Evolutionary conservation across 1,139 yeast genomes (phyloP).

Genomic region (Saccharomyces hybrid): DNA sequence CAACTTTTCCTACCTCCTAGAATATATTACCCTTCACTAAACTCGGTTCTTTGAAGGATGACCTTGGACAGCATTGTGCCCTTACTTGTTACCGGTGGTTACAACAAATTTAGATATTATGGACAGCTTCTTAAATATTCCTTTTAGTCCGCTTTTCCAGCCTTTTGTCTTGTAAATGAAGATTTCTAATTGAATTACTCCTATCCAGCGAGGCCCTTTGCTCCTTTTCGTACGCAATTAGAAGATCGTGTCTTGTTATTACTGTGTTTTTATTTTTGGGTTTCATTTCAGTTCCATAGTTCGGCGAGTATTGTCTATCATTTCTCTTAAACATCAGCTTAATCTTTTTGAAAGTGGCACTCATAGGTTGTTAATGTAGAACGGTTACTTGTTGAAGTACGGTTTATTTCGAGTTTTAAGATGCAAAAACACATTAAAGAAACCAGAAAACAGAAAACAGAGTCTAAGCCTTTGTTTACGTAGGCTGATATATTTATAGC

Average conservation of each 20-base stretch:
- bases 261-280: neutral
- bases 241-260: slow-evolving; percentile 3
- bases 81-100: too few relatives aligned
- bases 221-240: neutral
- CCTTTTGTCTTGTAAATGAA: neutral
- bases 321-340: neutral
- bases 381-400: too few relatives aligned
- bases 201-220: slow-evolving; percentile 1
- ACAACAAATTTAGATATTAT: too few relatives aligned
- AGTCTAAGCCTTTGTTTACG: neutral
- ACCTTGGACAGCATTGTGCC: too few relatives aligned
- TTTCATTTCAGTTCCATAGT: neutral
- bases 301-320: neutral
- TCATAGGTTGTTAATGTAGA: neutral
- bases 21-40: too few relatives aligned
- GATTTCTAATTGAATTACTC: neutral
- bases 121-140: too few relatives aligned
- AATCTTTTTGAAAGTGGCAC: neutral
- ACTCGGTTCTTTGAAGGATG: too few relatives aligned
- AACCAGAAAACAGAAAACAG: too few relatives aligned
- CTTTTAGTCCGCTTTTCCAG: too few relatives aligned
- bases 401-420: too few relatives aligned
- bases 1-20: too few relatives aligned
- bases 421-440: too few relatives aligned
- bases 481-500: neutral